A percentile compares a stretch with the other conserved stretches of the same genome.
These are phyloP conservation scores for Colletotrichum simmondsii DNA, from an alignment of 2,329 filamentous ascomycete genomes.

Conservation along the genomic window DNA sequence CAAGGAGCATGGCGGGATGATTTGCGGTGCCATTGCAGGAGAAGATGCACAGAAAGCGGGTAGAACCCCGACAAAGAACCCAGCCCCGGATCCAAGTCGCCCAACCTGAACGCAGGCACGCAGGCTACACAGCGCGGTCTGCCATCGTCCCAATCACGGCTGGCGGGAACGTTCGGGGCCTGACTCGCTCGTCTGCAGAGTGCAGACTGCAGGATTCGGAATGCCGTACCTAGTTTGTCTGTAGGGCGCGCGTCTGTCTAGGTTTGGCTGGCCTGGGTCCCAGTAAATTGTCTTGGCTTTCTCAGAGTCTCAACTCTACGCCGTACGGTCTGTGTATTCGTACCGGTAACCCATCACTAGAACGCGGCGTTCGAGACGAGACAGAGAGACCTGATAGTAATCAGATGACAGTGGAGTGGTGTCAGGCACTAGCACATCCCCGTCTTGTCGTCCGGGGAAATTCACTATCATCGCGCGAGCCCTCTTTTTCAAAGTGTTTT, in stretches of 20 bases:
- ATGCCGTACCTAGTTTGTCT: not conserved
- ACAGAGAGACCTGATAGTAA: conserved; percentile 8
- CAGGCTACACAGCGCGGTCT: conserved; percentile 3
- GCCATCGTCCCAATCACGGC: not conserved
- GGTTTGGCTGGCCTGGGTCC: not conserved
- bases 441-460: conserved; percentile 17
- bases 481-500: conserved; percentile 18
- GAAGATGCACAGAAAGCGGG: conserved; percentile 27
- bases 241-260: not conserved
- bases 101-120: no score
- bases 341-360: not conserved
- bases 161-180: conserved; percentile 6
- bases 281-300: not conserved
- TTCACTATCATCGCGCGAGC: conserved; percentile 13
- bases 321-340: no score
- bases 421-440: conserved; percentile 4
- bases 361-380: not conserved
- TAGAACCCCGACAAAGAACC: conserved; percentile 25
- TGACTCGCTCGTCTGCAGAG: conserved; percentile 15
- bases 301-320: not conserved
- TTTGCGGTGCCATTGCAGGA: conserved; percentile 22
- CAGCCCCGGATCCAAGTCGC: conserved; percentile 1
- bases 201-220: conserved; percentile 1
- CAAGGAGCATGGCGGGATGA: conserved; percentile 11
- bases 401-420: conserved; percentile 21